These are phyloP conservation scores for Nematodospora valgi DNA, from an alignment of 805 yeast genomes.

Conservation along the genomic window DNA sequence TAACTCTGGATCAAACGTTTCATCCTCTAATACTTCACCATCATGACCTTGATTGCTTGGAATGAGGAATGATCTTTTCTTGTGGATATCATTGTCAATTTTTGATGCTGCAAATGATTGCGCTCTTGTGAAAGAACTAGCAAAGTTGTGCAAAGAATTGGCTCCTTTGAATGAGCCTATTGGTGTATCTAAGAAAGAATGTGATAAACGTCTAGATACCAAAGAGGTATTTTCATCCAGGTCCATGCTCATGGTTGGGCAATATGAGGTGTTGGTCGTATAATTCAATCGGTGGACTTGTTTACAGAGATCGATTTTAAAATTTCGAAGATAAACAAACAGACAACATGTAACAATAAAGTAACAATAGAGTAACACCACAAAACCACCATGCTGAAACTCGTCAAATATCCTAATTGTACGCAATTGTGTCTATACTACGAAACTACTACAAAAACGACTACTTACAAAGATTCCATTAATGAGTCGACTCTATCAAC, in stretches of 20 bases:
- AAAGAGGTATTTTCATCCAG: slow-evolving; percentile 8
- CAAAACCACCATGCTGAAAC: no score
- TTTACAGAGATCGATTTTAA: no score
- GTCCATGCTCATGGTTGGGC: background rate
- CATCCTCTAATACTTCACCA: slow-evolving; percentile 44
- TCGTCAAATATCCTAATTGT: no score
- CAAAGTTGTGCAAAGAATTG: slow-evolving; percentile 74
- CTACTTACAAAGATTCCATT: background rate
- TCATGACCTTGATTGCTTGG: slow-evolving; percentile 24
- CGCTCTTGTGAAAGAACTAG: slow-evolving; percentile 75
- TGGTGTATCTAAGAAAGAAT: slow-evolving; percentile 24
- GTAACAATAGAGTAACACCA: no score
- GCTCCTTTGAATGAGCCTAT: slow-evolving; percentile 54
- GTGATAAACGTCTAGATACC: slow-evolving; percentile 16
- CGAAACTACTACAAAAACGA: background rate
- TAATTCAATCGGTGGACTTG: no score
- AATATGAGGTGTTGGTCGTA: no score
- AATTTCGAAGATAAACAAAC: no score
- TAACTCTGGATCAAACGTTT: slow-evolving; percentile 63
- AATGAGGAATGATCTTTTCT: slow-evolving; percentile 59
- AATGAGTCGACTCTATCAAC: background rate
- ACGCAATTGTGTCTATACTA: no score
- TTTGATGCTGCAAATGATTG: slow-evolving; percentile 57
- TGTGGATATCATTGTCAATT: slow-evolving; percentile 52
- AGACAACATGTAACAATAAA: no score